A percentile compares a stretch with the other conserved stretches of the same genome.
phyloP scores from a whole-genome alignment of 2,329 filamentous ascomycete species.

The Exophiala aquamarina region DNA sequence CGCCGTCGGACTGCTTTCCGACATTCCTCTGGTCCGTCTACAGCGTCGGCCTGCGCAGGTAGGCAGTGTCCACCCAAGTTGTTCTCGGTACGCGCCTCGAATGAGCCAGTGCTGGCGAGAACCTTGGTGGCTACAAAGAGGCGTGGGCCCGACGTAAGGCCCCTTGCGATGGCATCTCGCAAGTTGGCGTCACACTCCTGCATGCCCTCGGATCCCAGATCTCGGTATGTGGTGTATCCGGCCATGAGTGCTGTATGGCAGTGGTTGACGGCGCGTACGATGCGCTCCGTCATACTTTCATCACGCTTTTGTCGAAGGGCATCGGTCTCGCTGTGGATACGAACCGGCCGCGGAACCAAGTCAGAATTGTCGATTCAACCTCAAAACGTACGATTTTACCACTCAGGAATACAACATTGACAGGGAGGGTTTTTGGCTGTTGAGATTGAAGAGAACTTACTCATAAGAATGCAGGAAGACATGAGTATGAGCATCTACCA shows the following conservation, averaged over 20 bases:
- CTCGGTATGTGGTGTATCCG: conserved; percentile 60
- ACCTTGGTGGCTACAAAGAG: conserved; percentile 56
- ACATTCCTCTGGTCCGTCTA: conserved; percentile 49
- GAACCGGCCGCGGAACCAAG: too few species aligned
- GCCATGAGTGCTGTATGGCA: conserved; percentile 53
- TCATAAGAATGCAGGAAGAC: conserved; percentile 54
- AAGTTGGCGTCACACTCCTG: conserved; percentile 51
- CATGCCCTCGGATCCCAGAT: conserved; percentile 55
- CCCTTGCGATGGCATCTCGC: conserved; percentile 55
- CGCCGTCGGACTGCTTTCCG: conserved; percentile 48
- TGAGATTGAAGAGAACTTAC: conserved; percentile 28
- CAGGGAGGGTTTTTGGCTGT: neutral
- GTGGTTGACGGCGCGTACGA: conserved; percentile 56
- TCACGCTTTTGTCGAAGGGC: conserved; percentile 55
- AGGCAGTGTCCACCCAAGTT: conserved; percentile 28
- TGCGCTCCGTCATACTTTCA: conserved; percentile 56
- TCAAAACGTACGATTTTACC: too few species aligned
- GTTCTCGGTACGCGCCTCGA: conserved; percentile 53
- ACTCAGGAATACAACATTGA: conserved; percentile 14
- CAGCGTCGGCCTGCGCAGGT: conserved; percentile 45
- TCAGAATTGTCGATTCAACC: too few species aligned
- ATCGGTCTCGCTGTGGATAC: conserved; percentile 35
- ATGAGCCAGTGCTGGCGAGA: conserved; percentile 52
- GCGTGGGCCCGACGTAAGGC: conserved; percentile 54
- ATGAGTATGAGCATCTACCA: conserved; percentile 58